Evolutionary conservation across 2,329 filamentous ascomycete species (phyloP), one percentile per base, ranked within the genome.

Genomic region (Pseudocercospora eumusae): DNA sequence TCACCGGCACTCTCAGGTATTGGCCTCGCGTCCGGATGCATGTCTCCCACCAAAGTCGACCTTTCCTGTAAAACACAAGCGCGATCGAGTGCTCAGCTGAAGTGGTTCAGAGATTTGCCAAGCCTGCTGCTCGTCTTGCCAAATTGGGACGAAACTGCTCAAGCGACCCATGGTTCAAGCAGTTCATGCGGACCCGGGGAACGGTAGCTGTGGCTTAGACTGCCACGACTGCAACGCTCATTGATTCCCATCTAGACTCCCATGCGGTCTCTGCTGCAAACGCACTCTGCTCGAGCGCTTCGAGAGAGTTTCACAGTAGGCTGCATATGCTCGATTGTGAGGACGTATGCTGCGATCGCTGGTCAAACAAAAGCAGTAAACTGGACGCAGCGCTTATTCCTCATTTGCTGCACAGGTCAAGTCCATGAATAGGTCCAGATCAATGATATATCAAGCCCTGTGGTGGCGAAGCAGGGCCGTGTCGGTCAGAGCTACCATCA

Each of bases 121-220:
- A 40, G 52, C n/a, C 36, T 18, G 3, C 31, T 40, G 52, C 28
- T 54, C n/a, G 52, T 13, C 28, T 36, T 54, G n/a, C 52, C 52
- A n/a, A 15, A 54, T 36, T 10, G 18, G 52, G 52, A 18, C 15
- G 23, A 18, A 18, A 54, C 27, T 20, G 9, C 28, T 36, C 52
- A 54, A 10, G 10, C 1, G 28, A 36, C 23, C 52, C 52, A 40
- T 54, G 52, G 52, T 33, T 20, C 8, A 3, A 54, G 27, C 52
- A 18, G 52, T 54, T 54, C 52, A 54, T 54, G 52, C 52, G 52
- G 47, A 28, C 21, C 47, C 47, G 25, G 47, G 47, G 47, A 31
- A 52, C 21, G 47, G 15, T 52, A 28, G 47, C 21, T 52, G 47
- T 52, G 47, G 47, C 47, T 23, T 25, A 28, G 47, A 25, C 23